phyloP scores from a whole-genome alignment of 345 rosid species.

The Eutrema japonicum region DNA sequence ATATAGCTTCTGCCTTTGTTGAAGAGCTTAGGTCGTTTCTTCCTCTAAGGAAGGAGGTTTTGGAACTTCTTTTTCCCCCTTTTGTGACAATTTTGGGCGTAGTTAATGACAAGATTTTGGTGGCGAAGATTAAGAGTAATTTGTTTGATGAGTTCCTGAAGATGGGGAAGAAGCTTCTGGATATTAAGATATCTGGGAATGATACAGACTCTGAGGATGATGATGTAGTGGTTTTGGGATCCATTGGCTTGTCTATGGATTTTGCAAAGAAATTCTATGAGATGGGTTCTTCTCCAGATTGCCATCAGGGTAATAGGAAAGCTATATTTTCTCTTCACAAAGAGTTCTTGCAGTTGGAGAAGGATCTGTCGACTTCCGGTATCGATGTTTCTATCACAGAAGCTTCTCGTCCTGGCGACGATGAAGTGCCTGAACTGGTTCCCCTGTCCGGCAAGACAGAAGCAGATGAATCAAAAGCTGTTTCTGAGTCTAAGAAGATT shows the following conservation, averaged over 20 bases:
- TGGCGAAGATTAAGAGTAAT: conserved; percentile 71
- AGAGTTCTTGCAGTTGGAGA: conserved; percentile 77
- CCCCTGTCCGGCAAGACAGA: conserved; percentile 51
- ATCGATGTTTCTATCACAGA: conserved; percentile 53
- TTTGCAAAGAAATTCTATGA: conserved; percentile 69
- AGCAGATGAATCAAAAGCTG: conserved; percentile 33
- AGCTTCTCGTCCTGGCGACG: conserved; percentile 37
- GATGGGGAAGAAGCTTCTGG: conserved; percentile 62
- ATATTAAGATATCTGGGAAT: conserved; percentile 49
- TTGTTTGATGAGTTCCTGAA: conserved; percentile 66
- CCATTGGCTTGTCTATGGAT: conserved; percentile 59
- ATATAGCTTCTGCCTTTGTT: conserved; percentile 67
- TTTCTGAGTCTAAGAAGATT: conserved; percentile 30
- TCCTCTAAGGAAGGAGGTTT: conserved; percentile 57
- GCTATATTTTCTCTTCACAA: conserved; percentile 61
- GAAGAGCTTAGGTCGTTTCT: conserved; percentile 77
- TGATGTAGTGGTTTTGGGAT: conserved; percentile 63
- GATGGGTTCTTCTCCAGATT: conserved; percentile 71
- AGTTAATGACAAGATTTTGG: conserved; percentile 66
- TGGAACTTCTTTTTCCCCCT: conserved; percentile 55
- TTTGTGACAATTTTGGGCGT: conserved; percentile 60
- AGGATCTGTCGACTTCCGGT: conserved; percentile 55
- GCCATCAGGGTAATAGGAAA: conserved; percentile 90
- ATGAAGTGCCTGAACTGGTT: conserved; percentile 62
- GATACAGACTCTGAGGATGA: conserved; percentile 53